Conservation (phyloP, 306 rosid species). For the Casuarina glauca region DNA sequence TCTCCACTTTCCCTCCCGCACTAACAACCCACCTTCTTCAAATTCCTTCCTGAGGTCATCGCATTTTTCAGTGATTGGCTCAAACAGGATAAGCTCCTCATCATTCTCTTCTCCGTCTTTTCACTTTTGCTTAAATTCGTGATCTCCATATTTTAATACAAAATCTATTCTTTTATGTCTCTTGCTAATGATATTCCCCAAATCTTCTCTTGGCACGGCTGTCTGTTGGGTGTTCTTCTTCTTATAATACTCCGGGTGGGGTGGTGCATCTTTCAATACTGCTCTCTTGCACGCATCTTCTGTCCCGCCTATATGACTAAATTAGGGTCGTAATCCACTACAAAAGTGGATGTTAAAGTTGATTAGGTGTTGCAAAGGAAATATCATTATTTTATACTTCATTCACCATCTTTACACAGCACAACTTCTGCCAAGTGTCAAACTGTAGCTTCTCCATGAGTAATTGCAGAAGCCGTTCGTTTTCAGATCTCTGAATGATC, state of each 20-base stretch:
- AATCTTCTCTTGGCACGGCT: constrained; percentile 21
- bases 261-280: constrained; percentile 15
- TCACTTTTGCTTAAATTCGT: constrained; percentile 1
- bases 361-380: constrained; percentile 13
- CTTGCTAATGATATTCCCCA: constrained; percentile 22
- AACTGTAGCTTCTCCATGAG: neutral
- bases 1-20: constrained; percentile 56
- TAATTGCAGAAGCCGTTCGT: neutral
- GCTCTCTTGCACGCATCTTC: constrained; percentile 27
- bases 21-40: constrained; percentile 28
- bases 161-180: constrained; percentile 1
- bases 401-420: too few species aligned
- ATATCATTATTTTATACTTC: neutral
- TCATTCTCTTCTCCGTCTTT: constrained; percentile 18
- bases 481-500: neutral
- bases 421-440: neutral
- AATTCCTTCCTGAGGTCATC: constrained; percentile 40
- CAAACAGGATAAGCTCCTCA: constrained; percentile 48
- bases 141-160: constrained; percentile 9
- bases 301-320: constrained; percentile 17
- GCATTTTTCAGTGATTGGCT: constrained; percentile 32
- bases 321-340: constrained; percentile 43
- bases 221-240: constrained; percentile 15
- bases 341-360: constrained; percentile 26
- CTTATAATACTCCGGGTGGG: constrained; percentile 21